Evolutionary conservation across 2,329 filamentous ascomycete genomes (phyloP).

Genomic region (Madurella mycetomatis): DNA sequence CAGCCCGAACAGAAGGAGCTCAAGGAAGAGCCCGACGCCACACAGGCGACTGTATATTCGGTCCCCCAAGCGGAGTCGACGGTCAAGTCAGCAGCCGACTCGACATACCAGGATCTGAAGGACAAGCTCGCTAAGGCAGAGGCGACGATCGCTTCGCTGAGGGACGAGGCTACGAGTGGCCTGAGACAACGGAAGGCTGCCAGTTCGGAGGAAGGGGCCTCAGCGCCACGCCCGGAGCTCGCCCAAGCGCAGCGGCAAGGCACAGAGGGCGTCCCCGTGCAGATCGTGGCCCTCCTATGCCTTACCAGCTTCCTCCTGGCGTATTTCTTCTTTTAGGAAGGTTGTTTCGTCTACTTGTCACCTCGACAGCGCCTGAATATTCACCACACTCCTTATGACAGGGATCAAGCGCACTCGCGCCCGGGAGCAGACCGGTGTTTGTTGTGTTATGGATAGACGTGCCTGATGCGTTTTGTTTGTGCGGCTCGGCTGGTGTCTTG

Average conservation of each 20-base stretch:
- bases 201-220: constrained; percentile 41
- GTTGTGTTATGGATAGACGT: background rate
- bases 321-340: constrained; percentile 86
- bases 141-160: constrained; percentile 64
- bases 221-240: constrained; percentile 45
- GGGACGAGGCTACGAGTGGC: constrained; percentile 57
- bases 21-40: constrained; percentile 13
- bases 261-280: constrained; percentile 78
- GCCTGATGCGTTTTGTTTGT: background rate
- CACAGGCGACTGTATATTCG: constrained; percentile 10
- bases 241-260: constrained; percentile 53
- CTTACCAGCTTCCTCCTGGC: constrained; percentile 88
- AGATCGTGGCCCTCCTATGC: constrained; percentile 78
- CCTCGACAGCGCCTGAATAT: no score
- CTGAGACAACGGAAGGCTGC: constrained; percentile 70
- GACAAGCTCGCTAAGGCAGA: constrained; percentile 57
- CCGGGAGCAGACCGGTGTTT: background rate
- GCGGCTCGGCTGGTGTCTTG: background rate
- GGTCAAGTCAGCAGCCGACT: constrained; percentile 22
- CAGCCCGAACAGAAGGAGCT: constrained; percentile 19
- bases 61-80: constrained; percentile 16
- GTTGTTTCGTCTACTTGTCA: no score
- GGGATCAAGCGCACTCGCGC: background rate
- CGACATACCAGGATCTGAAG: constrained; percentile 29
- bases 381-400: no score